Percentiles rank a stretch among this genome's conserved stretches.
These are phyloP conservation scores for Candida ascalaphidarum DNA, from an alignment of 805 yeast genomes.

Conservation along the genomic window DNA sequence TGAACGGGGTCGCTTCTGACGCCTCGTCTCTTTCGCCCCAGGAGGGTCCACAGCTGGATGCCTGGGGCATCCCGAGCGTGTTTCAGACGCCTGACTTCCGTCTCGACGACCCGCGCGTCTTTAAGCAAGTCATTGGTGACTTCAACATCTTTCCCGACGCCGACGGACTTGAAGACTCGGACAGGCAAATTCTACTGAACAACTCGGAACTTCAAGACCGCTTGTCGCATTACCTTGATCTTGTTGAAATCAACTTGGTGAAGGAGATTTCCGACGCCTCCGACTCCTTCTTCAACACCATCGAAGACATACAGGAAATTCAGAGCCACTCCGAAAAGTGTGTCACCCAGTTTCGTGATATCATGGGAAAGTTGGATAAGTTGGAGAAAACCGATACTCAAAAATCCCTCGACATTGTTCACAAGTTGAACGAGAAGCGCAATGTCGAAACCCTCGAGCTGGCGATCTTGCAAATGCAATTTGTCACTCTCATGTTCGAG, in stretches of 20 bases:
- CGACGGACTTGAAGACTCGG: slow-evolving; percentile 9
- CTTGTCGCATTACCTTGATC: slow-evolving; percentile 74
- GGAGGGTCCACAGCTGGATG: slow-evolving; percentile 3
- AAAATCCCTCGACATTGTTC: slow-evolving; percentile 42
- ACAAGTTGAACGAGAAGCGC: slow-evolving; percentile 41
- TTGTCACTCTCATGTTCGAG: slow-evolving; percentile 19
- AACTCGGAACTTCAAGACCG: slow-evolving; percentile 63
- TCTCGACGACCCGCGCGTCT: slow-evolving; percentile 81
- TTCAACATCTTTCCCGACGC: slow-evolving; percentile 33
- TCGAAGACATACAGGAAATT: slow-evolving; percentile 68
- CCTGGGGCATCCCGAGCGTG: slow-evolving; percentile 48
- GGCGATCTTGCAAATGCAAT: slow-evolving; percentile 44
- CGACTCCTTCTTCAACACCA: slow-evolving; percentile 73
- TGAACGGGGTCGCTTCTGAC: slow-evolving; percentile 2
- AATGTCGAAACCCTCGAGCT: slow-evolving; percentile 60
- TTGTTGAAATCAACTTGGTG: slow-evolving; percentile 73
- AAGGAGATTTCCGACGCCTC: slow-evolving; percentile 81
- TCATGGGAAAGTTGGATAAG: slow-evolving; percentile 37
- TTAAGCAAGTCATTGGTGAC: slow-evolving; percentile 63
- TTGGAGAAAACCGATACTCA: slow-evolving; percentile 43
- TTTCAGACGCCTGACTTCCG: slow-evolving; percentile 64
- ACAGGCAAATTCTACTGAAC: slow-evolving; percentile 31
- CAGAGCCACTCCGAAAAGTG: slow-evolving; percentile 46
- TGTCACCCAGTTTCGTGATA: slow-evolving; percentile 33
- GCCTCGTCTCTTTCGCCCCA: slow-evolving; percentile 3